Percentiles rank a stretch among this genome's conserved stretches.
Conservation (phyloP, 805 yeast genomes). For the Lachancea lanzarotensis region DNA sequence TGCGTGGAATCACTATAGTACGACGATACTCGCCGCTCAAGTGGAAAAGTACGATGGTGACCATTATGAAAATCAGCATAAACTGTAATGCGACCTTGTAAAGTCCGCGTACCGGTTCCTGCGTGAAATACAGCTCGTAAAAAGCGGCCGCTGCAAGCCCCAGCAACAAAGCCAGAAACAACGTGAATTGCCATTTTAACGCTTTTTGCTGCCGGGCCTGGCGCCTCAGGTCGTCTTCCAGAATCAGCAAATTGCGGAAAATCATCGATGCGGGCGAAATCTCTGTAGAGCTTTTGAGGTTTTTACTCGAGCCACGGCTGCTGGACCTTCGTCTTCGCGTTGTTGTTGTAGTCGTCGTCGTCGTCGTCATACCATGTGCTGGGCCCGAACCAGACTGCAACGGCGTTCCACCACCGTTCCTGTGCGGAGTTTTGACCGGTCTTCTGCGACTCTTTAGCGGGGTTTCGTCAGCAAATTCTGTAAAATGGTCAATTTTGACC, state of each 20-base stretch:
- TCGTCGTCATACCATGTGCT: not conserved
- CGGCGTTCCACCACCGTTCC: not conserved
- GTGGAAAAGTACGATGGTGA: constrained; percentile 71
- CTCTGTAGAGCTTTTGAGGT: constrained; percentile 23
- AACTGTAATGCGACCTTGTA: constrained; percentile 41
- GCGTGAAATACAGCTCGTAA: constrained; percentile 35
- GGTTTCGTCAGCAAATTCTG: constrained; percentile 5
- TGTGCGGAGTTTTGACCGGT: not conserved
- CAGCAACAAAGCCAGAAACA: constrained; percentile 36
- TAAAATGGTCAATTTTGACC: constrained; percentile 11
- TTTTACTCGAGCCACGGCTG: constrained; percentile 27
- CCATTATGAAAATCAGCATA: constrained; percentile 50
- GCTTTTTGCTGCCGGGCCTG: constrained; percentile 71
- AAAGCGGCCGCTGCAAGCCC: constrained; percentile 36
- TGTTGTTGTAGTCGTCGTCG: not conserved
- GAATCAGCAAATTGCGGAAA: constrained; percentile 69
- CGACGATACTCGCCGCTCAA: constrained; percentile 85
- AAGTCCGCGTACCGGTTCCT: constrained; percentile 37
- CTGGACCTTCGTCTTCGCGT: constrained; percentile 20
- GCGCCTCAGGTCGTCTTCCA: constrained; percentile 79
- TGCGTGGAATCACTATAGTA: constrained; percentile 75
- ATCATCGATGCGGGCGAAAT: constrained; percentile 59
- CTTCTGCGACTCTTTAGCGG: constrained; percentile 5
- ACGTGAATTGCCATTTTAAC: constrained; percentile 44
- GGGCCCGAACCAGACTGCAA: not conserved